phyloP scores from a whole-genome alignment of 192 early-diverging fungal genomes.

The Helicostylum pulchrum region DNA sequence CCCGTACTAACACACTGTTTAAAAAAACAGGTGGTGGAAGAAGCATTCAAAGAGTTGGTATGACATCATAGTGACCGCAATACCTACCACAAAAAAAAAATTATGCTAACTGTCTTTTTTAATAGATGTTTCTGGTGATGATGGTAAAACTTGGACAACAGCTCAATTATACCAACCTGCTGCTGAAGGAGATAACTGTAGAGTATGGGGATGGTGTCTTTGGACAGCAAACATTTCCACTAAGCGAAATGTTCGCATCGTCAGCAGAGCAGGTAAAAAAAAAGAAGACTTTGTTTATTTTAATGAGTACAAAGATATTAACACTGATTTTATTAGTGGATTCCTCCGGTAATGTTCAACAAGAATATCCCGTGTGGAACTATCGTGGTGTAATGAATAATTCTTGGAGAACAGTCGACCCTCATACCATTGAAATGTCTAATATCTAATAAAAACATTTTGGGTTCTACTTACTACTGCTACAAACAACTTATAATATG shows the following conservation, averaged over 20 bases:
- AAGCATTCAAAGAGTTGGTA: constrained; percentile 67
- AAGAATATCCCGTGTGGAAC: constrained; percentile 72
- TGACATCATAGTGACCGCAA: constrained; percentile 34
- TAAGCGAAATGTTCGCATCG: constrained; percentile 52
- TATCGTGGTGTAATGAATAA: constrained; percentile 82
- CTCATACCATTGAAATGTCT: constrained; percentile 3
- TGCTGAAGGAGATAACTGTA: constrained; percentile 32
- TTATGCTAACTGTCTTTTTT: neutral
- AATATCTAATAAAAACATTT: neutral
- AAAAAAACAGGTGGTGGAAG: constrained; percentile 64
- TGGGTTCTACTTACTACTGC: no score
- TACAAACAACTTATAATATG: no score
- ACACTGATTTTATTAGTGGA: constrained; percentile 46
- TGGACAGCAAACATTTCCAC: constrained; percentile 65
- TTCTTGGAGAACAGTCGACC: constrained; percentile 45
- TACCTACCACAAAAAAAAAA: constrained; percentile 16
- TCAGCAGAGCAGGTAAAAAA: constrained; percentile 73
- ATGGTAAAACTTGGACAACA: constrained; percentile 79
- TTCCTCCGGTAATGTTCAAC: constrained; percentile 83
- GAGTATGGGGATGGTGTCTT: constrained; percentile 82
- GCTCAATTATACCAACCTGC: constrained; percentile 58
- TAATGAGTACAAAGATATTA: neutral
- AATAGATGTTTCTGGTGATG: constrained; percentile 75
- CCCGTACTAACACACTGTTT: neutral
- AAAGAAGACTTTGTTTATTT: neutral